Base-by-base conservation (phyloP, 352 stramenopile genomes). In the Phytophthora cryptogea region DNA sequence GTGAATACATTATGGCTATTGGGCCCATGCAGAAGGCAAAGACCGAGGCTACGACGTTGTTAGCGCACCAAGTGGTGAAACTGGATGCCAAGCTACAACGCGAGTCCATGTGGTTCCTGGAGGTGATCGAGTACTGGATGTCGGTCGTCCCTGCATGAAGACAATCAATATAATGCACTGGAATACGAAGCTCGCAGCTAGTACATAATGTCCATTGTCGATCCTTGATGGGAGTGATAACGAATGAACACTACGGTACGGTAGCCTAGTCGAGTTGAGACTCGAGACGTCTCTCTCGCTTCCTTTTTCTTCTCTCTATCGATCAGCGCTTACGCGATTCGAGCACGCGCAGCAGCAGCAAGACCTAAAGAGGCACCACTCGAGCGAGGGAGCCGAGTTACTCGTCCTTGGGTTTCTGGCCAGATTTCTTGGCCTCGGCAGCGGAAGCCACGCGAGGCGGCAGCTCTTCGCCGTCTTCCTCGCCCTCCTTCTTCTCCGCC, bases 1-100 rank as follows among this genome's bases (percentile, higher is more conserved):
- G 81, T 23, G 79, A 88, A 56, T 87, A 87, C 41, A 67, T 91
- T n/a, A 89, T 94, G 80, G 68, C 83, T 14, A 91, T 94, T 48
- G 85, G 85, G 1, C 85, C 85, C 1, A 63, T 90, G 39, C 70
- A 83, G 39, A 83, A 75, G 37, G 47, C 47, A 14, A 74, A 71
- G 35, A 45, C 47, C 41, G 55, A 62, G 40, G n/a, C 20, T 40
- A 16, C 20, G 6, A 72, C 46, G 8, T 46, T 90, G 27, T 40
- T 87, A 45, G 81, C 81, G 4, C 81, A 91, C 52, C 81, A 91
- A 37, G 54, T 89, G 26, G 71, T 91, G 32, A 71, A 68, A 6
- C 67, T 91, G 8, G 68, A 80, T 40, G 57, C 60, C 41, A 89
- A 89, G 43, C 27, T 69, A 40, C 78, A 88, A 47, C 74, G 81